Percentiles rank a stretch among this genome's conserved stretches.
Conservation (phyloP, 2,329 filamentous ascomycete species). For the Dactylonectria estremocensis region DNA sequence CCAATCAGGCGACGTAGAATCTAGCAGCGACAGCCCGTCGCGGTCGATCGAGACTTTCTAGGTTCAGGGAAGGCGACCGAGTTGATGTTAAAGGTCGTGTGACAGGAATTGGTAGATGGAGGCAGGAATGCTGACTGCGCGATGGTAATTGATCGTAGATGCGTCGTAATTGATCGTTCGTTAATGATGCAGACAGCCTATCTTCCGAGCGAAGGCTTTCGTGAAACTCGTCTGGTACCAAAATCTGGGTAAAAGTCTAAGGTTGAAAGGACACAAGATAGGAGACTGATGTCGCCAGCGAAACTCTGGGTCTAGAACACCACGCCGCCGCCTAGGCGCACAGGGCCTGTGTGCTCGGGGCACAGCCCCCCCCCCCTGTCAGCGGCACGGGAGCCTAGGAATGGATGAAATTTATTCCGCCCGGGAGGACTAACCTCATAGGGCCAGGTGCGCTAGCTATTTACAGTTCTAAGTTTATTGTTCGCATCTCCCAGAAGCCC, state of each 20-base stretch:
- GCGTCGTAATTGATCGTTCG: conserved; percentile 36
- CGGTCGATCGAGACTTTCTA: conserved; percentile 29
- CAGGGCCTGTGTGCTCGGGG: too few relatives aligned
- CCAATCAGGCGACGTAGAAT: conserved; percentile 30
- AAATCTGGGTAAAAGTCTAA: conserved; percentile 35
- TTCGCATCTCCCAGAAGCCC: too few relatives aligned
- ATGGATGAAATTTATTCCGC: too few relatives aligned
- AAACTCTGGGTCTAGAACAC: too few relatives aligned
- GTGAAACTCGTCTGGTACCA: conserved; percentile 39
- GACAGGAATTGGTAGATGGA: conserved; percentile 27
- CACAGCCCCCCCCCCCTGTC: too few relatives aligned
- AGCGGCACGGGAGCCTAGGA: too few relatives aligned
- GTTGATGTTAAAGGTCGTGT: conserved; percentile 31
- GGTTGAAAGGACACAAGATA: conserved; percentile 26
- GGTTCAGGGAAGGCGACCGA: conserved; percentile 24
- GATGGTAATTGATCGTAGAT: conserved; percentile 15
- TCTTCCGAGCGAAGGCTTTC: conserved; percentile 37
- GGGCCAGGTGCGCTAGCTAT: too few relatives aligned
- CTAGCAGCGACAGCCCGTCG: conserved; percentile 49
- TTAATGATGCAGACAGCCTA: conserved; percentile 26
- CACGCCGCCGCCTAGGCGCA: too few relatives aligned
- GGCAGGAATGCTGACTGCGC: conserved; percentile 17
- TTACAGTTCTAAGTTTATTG: too few relatives aligned
- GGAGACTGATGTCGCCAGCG: conserved; percentile 16
- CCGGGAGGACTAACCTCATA: too few relatives aligned